Conservation (phyloP, 2,329 filamentous ascomycete genomes). For the Bipolaris cookei region DNA sequence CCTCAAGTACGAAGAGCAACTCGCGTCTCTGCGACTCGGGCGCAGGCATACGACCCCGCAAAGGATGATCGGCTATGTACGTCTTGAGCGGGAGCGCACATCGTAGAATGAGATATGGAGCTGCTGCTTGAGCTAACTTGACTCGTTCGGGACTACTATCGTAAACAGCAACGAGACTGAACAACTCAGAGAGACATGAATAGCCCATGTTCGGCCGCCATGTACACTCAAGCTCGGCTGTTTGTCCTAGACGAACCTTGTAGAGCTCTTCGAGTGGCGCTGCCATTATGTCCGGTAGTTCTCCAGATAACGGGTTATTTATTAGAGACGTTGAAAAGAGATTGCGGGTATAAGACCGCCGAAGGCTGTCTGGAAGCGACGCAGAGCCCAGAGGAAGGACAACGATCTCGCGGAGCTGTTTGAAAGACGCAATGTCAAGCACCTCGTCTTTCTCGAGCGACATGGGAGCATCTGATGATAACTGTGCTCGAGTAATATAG, state of each 20-base stretch:
- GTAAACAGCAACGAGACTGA: constrained; percentile 60
- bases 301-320: constrained; percentile 69
- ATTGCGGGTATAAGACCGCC: constrained; percentile 72
- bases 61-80: constrained; percentile 89
- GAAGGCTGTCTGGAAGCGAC: constrained; percentile 69
- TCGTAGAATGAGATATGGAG: constrained; percentile 82
- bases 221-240: constrained; percentile 69
- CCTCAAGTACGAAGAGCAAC: constrained; percentile 71
- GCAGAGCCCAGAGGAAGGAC: constrained; percentile 73
- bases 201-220: constrained; percentile 76
- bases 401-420: constrained; percentile 71
- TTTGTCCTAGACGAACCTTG: constrained; percentile 71
- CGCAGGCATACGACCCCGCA: constrained; percentile 86
- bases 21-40: constrained; percentile 81
- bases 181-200: constrained; percentile 77
- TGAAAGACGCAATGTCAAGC: constrained; percentile 81
- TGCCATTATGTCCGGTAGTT: constrained; percentile 59
- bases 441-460: constrained; percentile 67
- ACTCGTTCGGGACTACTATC: constrained; percentile 54
- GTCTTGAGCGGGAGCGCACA: constrained; percentile 79
- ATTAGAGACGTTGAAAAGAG: constrained; percentile 85
- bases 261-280: constrained; percentile 69
- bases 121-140: constrained; percentile 74
- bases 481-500: constrained; percentile 48
- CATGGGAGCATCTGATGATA: constrained; percentile 46